A percentile compares a stretch with the other conserved stretches of the same genome.
phyloP scores from a whole-genome alignment of 306 rosid species.

The Citrullus colocynthis region DNA sequence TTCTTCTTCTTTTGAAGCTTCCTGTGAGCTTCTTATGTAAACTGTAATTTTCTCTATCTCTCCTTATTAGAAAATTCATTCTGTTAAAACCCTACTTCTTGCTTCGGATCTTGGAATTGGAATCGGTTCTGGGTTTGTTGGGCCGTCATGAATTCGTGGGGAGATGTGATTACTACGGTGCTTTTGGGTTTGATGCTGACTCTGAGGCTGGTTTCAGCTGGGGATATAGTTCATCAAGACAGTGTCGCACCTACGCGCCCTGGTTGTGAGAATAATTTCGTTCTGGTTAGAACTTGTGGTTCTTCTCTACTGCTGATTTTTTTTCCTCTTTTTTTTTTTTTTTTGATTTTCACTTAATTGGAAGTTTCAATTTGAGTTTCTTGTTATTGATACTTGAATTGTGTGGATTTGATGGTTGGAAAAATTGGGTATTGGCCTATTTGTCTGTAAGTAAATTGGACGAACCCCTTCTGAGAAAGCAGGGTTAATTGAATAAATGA shows the following conservation, averaged over 20 bases:
- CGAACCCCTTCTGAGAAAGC: background rate
- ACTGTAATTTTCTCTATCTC: background rate
- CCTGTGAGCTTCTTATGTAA: conserved; percentile 6
- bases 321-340: too few relatives aligned
- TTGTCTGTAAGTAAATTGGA: background rate
- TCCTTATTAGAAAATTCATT: background rate
- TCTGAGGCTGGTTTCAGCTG: conserved; percentile 43
- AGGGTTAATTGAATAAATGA: conserved; percentile 1
- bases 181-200: conserved; percentile 23
- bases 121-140: background rate
- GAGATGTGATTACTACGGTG: conserved; percentile 18
- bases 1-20: conserved; percentile 9
- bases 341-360: background rate
- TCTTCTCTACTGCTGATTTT: background rate
- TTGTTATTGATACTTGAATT: background rate
- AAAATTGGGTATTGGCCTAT: background rate
- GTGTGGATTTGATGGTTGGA: background rate
- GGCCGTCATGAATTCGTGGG: conserved; percentile 38
- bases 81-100: conserved; percentile 17
- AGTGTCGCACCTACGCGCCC: conserved; percentile 64
- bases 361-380: background rate
- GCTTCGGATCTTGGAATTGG: conserved; percentile 6
- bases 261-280: conserved; percentile 85
- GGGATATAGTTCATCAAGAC: conserved; percentile 90
- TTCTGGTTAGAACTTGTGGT: conserved; percentile 44